These are phyloP conservation scores for Telfairia occidentalis DNA, from an alignment of 331 rosid genomes.

Conservation along the genomic window DNA sequence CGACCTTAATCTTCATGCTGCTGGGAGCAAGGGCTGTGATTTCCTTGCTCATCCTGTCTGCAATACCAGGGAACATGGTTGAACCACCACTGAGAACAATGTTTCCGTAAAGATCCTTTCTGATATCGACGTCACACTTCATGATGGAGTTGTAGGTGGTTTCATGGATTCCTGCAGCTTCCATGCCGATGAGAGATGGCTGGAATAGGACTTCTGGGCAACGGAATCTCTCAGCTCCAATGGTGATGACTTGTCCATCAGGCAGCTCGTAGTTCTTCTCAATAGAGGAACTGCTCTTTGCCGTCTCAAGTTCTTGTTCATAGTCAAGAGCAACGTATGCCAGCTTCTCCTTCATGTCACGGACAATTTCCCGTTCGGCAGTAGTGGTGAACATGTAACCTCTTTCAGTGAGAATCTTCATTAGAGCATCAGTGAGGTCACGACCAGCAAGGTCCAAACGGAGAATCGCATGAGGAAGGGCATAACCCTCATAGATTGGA, in stretches of 20 bases:
- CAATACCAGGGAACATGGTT: conserved; percentile 85
- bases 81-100: conserved; percentile 89
- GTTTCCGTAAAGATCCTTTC: conserved; percentile 82
- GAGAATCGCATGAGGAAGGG: conserved; percentile 84
- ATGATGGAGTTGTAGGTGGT: conserved; percentile 82
- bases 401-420: conserved; percentile 76
- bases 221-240: conserved; percentile 83
- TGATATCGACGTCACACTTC: conserved; percentile 85
- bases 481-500: conserved; percentile 84
- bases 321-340: conserved; percentile 80
- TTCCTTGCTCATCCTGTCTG: conserved; percentile 93
- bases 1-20: conserved; percentile 91
- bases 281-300: conserved; percentile 69
- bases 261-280: conserved; percentile 88
- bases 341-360: conserved; percentile 80
- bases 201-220: conserved; percentile 89
- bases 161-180: conserved; percentile 86
- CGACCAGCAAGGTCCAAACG: conserved; percentile 91
- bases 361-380: conserved; percentile 91
- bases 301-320: conserved; percentile 74
- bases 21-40: conserved; percentile 85
- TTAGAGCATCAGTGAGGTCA: conserved; percentile 66
- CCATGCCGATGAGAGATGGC: conserved; percentile 85
- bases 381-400: conserved; percentile 80
- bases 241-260: conserved; percentile 82